phyloP scores from a whole-genome alignment of 441 rosid species.

The Bruguiera hainesii region DNA sequence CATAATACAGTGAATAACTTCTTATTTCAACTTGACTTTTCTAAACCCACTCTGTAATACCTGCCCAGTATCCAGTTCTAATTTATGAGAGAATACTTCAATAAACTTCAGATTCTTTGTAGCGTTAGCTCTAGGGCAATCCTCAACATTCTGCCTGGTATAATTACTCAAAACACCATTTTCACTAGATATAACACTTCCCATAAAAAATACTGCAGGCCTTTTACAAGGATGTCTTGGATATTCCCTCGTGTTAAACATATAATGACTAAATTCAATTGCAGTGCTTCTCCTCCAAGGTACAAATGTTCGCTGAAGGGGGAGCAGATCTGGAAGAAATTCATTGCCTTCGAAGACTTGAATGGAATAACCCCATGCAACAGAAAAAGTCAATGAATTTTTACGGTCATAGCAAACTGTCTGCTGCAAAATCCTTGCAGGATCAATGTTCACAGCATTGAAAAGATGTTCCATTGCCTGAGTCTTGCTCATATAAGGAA shows the following conservation, averaged over 20 bases:
- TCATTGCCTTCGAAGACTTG: conserved; percentile 72
- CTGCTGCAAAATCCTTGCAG: conserved; percentile 81
- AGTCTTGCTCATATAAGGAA: conserved; percentile 55
- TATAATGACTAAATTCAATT: conserved; percentile 37
- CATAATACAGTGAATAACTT: not conserved
- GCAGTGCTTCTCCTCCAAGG: conserved; percentile 76
- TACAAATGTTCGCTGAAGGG: conserved; percentile 57
- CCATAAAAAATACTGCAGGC: conserved; percentile 59
- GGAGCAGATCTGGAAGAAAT: conserved; percentile 74
- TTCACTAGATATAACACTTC: conserved; percentile 41
- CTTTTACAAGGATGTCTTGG: conserved; percentile 66
- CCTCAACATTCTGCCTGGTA: conserved; percentile 33
- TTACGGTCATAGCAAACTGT: conserved; percentile 68
- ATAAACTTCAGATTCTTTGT: conserved; percentile 43
- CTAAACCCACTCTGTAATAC: conserved; percentile 30
- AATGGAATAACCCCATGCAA: conserved; percentile 89
- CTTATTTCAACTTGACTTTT: conserved; percentile 7
- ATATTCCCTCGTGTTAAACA: conserved; percentile 74
- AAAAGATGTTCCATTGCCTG: conserved; percentile 57
- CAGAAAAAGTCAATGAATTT: conserved; percentile 56
- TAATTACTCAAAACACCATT: conserved; percentile 59
- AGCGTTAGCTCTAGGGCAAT: conserved; percentile 46
- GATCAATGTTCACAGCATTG: conserved; percentile 54
- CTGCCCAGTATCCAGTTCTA: conserved; percentile 47
- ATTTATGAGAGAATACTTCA: conserved; percentile 46